phyloP scores from a whole-genome alignment of 768 basidiomycete species.

The Hypsizygus marmoreus region DNA sequence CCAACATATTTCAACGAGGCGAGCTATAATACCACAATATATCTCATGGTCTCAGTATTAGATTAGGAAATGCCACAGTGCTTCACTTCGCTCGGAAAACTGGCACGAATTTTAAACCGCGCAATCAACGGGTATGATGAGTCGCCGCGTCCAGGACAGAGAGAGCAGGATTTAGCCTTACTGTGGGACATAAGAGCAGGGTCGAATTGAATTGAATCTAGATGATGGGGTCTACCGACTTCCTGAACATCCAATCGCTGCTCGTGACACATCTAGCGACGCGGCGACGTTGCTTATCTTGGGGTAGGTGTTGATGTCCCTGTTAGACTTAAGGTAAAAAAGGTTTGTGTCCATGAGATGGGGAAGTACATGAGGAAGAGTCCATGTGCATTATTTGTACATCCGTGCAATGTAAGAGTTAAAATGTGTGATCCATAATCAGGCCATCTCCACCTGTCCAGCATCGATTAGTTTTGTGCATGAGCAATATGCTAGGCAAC shows the following conservation, averaged over 20 bases:
- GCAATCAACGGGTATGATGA: too few relatives aligned
- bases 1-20: too few relatives aligned
- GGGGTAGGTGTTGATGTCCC: conserved; percentile 16
- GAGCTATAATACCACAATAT: too few relatives aligned
- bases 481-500: too few relatives aligned
- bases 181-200: conserved; percentile 3
- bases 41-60: too few relatives aligned
- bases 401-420: neutral
- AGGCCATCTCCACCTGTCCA: conserved; percentile 52
- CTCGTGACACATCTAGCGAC: conserved; percentile 8
- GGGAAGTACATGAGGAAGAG: neutral
- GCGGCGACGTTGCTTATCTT: conserved; percentile 9
- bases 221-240: neutral
- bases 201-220: neutral
- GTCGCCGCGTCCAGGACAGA: neutral
- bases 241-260: neutral
- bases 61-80: too few relatives aligned
- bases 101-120: too few relatives aligned
- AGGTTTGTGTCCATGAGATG: neutral
- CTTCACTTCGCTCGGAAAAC: too few relatives aligned
- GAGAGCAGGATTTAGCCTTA: conserved; percentile 3
- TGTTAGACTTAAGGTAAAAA: conserved; percentile 2
- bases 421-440: conserved; percentile 16
- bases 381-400: conserved; percentile 8
- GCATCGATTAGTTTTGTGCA: conserved; percentile 19